Evolutionary conservation across 805 yeast genomes (phyloP), one percentile per base, ranked within the genome.

Genomic region (Lachancea cidri): DNA sequence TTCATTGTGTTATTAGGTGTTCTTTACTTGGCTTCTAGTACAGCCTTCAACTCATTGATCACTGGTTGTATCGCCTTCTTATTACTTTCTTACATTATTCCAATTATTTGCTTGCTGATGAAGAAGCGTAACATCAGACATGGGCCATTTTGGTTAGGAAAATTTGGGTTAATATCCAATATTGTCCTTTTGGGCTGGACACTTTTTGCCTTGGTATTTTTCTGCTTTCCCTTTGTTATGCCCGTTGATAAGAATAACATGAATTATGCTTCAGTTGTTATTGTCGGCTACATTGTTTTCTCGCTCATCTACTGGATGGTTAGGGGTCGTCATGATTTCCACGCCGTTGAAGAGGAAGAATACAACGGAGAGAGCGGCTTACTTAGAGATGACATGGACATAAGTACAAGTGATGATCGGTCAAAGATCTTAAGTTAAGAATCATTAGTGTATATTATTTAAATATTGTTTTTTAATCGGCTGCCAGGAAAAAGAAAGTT

Each of bases 111-210:
- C 49, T 59, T 76, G 41, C 59, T 79, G 44, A 46, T 54, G 45
- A 72, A 64, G 52, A 60, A 50, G 39, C 58, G 66, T 46, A 40
- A 60, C 11, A 74, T 78, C 46, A 65, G 56, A 46, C 80, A 70
- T 55, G 87, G 87, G 32, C 86, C 83, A 29, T 80, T 77, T 60
- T 80, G 86, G 83, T 53, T 74, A 39, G 83, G 84, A 4, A 65
- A 67, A 40, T 36, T 76, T 41, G 86, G 86, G 2, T 50, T 64
- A 1, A 46, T 75, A 36, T 61, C 73, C 38, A 79, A 81, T 54
- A 51, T 70, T 17, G 73, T 81, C 2, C 64, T 75, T 13, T 43
- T 81, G 3, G 49, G 58, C 3, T 82, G 86, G 84, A 70, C 85
- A 0, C 36, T 71, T 0, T 82, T 83, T 52, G 72, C 81, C 5